Percentiles rank a stretch among this genome's conserved stretches.
Evolutionary conservation across 1,139 yeast genomes (phyloP).

Genomic region (Hyphopichia burtonii): DNA sequence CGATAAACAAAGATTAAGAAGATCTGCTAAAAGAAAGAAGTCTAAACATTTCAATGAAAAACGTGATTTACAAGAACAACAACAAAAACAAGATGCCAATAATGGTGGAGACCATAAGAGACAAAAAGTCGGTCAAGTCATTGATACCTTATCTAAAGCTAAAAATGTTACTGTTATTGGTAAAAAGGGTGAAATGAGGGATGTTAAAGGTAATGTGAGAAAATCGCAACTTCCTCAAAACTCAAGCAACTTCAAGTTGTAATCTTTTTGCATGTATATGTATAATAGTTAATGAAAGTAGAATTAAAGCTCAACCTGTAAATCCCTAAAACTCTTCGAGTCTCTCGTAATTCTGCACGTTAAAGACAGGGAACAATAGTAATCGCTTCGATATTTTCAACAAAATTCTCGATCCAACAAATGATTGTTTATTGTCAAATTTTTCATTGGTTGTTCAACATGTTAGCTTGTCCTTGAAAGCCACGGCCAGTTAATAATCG

Average conservation of each 20-base stretch:
- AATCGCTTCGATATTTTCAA: no score
- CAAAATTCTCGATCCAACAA: no score
- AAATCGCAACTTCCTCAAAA: constrained; percentile 24
- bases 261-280: constrained; percentile 4
- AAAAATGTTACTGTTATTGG: constrained; percentile 81
- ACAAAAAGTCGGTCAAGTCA: constrained; percentile 59
- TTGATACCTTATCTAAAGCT: constrained; percentile 71
- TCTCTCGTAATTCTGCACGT: no score
- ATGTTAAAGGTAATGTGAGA: constrained; percentile 66
- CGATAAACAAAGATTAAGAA: constrained; percentile 82
- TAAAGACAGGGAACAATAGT: no score
- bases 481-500: no score
- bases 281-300: background rate
- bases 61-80: constrained; percentile 23
- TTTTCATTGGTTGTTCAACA: no score
- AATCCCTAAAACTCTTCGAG: no score
- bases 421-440: no score
- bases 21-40: constrained; percentile 82
- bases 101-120: constrained; percentile 38
- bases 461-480: no score
- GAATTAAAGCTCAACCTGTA: no score
- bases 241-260: constrained; percentile 24
- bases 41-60: constrained; percentile 51
- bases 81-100: constrained; percentile 19
- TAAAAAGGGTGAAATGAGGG: constrained; percentile 73